Evolutionary conservation across 495 filamentous ascomycete species (phyloP), one percentile per base, ranked within the genome.

Genomic region (Penicillium coffeae): DNA sequence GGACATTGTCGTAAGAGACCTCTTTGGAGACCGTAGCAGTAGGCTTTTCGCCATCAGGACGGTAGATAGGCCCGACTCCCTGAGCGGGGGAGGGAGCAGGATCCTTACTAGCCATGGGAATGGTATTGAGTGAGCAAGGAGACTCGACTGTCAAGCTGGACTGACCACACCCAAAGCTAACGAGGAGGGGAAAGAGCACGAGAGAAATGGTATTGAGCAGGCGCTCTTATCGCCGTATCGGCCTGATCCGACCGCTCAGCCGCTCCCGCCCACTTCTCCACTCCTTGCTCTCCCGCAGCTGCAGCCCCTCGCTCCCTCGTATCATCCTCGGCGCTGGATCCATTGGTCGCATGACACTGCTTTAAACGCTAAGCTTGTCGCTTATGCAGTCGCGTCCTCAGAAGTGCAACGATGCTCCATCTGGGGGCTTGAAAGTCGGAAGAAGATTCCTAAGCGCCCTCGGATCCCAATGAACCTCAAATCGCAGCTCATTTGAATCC

Each of bases 21-120:
- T 76, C 74, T 27, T 84, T 90, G 12, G 93, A 98, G 41, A 97
- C 88, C 3, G 90, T 96, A 9, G 90, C 90, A 32, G 80, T 87
- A 22, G 90, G 90, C 66, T 91, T 94, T 65, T 90, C 82, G 48
- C 76, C 82, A 56, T 85, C 79, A 10, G 85, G 75, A 19, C 81
- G 81, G 65, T 95, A 95, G 54, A 84, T 73, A 27, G 90, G 90
- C 14, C 90, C 90, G 42, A 95, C 82, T 45, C 78, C 79, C 58
- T 87, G 77, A 27, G 81, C 84, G 45, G 86, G 86, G 30, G 85
- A 81, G 21, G 64, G 64, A 40, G 64, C 47, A 13, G 62, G 44
- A 43, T 69, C 69, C 25, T 52, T 50, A 46, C 54, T 53, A 32
- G 55, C 53, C 62, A 69, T 70, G 34, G 10, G 36, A 39, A 25